Base-by-base conservation (phyloP, 2,329 filamentous ascomycete species). In the Talaromyces rugulosus region DNA sequence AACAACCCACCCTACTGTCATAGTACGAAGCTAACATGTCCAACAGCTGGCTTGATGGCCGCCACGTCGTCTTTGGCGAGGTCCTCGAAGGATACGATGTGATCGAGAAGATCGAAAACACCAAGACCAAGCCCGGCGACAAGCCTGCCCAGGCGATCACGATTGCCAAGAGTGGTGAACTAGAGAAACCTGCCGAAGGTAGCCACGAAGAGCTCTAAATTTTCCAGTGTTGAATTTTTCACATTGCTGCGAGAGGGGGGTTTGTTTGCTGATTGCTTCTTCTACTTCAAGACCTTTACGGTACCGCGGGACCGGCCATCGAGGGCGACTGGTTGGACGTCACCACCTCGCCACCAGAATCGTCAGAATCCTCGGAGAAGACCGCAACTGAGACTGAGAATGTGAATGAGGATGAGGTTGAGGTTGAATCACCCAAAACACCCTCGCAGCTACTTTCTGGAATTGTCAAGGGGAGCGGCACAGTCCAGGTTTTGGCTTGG, bases 11-110 rank as follows among this genome's bases (percentile, higher is more conserved):
- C 30, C 40, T 34, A 56, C 53, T 33, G 33, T 23, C 36, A 8
- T 23, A 4, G 5, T n/a, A 28, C 6, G 56, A 56, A 57, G 11
- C 12, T 18, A n/a, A 42, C 23, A 40, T 53, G 4, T 47, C 44
- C 56, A 40, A 31, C 56, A 81, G 78, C 68, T 87, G 85, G 85
- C 82, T 87, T 66, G 85, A 87, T 73, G 85, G 84, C 66, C 79
- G 80, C 64, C 86, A 88, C 74, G 87, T 89, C 60, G 86, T 89
- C 66, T 89, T 89, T 71, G 87, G 87, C 65, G 87, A 89, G 72
- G 86, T 89, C 54, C 81, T 89, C 59, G 85, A 88, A 73, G 87
- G 87, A 67, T 87, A 87, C 73, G 85, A 89, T 7, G 73, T 89
- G 58, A 84, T 89, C 52, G 84, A 87, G 65, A 81, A 85, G 77